These are phyloP conservation scores for Corchorus olitorius DNA, from an alignment of 345 rosid genomes.

Conservation along the genomic window DNA sequence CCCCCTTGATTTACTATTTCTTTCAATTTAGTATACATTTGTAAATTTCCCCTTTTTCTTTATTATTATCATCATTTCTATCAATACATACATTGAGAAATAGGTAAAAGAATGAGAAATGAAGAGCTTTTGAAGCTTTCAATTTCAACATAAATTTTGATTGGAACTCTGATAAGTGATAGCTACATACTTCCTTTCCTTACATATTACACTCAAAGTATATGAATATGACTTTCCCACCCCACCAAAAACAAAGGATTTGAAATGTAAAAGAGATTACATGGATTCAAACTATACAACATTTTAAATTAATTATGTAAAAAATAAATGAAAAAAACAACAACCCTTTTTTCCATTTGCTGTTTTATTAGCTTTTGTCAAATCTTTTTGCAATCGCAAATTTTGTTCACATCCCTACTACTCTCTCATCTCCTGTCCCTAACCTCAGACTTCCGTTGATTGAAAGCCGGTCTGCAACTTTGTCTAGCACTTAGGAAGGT, in stretches of 20 bases:
- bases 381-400: not conserved
- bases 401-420: not conserved
- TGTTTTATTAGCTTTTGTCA: not conserved
- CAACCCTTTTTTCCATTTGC: not conserved
- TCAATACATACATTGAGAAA: not conserved
- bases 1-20: no score
- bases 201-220: not conserved
- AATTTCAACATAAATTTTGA: conserved; percentile 4
- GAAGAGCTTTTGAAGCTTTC: not conserved
- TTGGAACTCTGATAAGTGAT: conserved; percentile 6
- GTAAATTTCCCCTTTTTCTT: no score
- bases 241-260: not conserved
- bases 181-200: not conserved
- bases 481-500: conserved; percentile 67
- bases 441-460: conserved; percentile 9
- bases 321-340: not conserved
- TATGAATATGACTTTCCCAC: not conserved
- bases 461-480: not conserved
- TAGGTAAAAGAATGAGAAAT: not conserved
- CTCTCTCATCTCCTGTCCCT: not conserved
- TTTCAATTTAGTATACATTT: no score
- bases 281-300: conserved; percentile 2
- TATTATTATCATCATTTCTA: no score
- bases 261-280: not conserved
- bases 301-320: not conserved